These are phyloP conservation scores for Dothidotthia symphoricarpi DNA, from an alignment of 2,329 filamentous ascomycete genomes.

Conservation along the genomic window DNA sequence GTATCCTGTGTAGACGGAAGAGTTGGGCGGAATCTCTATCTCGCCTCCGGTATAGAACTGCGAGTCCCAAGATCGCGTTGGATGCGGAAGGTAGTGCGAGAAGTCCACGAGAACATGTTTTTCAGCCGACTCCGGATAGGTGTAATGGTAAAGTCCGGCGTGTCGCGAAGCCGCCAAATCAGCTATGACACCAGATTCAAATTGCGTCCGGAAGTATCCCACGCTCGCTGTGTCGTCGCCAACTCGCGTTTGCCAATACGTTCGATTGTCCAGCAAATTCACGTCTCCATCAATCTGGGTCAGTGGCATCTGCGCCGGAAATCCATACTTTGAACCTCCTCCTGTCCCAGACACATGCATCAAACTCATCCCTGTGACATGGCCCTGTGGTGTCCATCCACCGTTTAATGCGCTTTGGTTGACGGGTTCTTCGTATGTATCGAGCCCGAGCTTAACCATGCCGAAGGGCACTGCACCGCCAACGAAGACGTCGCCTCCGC, in stretches of 20 bases:
- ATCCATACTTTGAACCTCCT: slow-evolving; percentile 43
- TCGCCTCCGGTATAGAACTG: slow-evolving; percentile 40
- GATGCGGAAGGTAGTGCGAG: slow-evolving; percentile 46
- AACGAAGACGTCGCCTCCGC: slow-evolving; percentile 43
- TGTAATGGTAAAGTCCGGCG: slow-evolving; percentile 41
- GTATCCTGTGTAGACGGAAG: slow-evolving; percentile 33
- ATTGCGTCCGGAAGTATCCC: slow-evolving; percentile 38
- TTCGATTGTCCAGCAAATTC: slow-evolving; percentile 46
- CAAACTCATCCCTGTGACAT: slow-evolving; percentile 42
- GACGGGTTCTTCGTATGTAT: slow-evolving; percentile 39
- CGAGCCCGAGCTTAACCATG: slow-evolving; percentile 44
- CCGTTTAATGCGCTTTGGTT: slow-evolving; percentile 42
- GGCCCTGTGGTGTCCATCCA: slow-evolving; percentile 43
- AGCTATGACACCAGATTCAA: slow-evolving; percentile 37
- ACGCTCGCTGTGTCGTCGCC: slow-evolving; percentile 36
- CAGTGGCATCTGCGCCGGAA: slow-evolving; percentile 45
- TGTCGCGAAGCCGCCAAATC: slow-evolving; percentile 41
- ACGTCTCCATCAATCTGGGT: slow-evolving; percentile 40
- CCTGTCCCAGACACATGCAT: slow-evolving; percentile 43
- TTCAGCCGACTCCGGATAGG: slow-evolving; percentile 37
- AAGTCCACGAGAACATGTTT: slow-evolving; percentile 50
- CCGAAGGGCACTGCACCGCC: slow-evolving; percentile 41
- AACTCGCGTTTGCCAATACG: slow-evolving; percentile 43
- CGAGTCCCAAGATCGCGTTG: slow-evolving; percentile 36
- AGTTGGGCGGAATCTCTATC: slow-evolving; percentile 34